Percentiles rank a stretch among this genome's conserved stretches.
Evolutionary conservation across 2,329 filamentous ascomycete genomes (phyloP).

Genomic region (Fusarium sp.): DNA sequence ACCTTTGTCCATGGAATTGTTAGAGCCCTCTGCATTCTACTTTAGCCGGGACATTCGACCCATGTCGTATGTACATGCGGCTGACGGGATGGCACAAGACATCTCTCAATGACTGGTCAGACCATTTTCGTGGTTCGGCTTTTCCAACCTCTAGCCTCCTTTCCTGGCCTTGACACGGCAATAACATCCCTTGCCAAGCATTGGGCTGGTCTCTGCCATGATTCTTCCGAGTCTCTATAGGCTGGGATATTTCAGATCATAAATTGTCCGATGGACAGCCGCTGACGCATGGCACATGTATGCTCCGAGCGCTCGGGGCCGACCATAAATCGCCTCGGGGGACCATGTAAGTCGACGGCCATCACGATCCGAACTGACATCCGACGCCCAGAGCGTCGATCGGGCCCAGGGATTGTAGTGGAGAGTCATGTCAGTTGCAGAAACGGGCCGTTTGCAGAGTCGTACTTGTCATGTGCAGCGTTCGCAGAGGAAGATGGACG

Average conservation of each 20-base stretch:
- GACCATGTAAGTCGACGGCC: neutral
- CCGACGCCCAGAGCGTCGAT: constrained; percentile 1
- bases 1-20: neutral
- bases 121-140: constrained; percentile 17
- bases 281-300: constrained; percentile 6
- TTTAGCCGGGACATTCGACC: constrained; percentile 22
- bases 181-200: neutral
- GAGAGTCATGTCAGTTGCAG: neutral
- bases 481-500: neutral
- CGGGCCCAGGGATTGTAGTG: neutral
- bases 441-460: constrained; percentile 16
- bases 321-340: constrained; percentile 10
- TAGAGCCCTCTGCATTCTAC: neutral
- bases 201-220: neutral
- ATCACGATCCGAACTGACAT: constrained; percentile 3
- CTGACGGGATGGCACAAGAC: constrained; percentile 2
- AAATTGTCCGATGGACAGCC: constrained; percentile 14
- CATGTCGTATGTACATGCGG: constrained; percentile 4
- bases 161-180: neutral
- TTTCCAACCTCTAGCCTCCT: neutral
- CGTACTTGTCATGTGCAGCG: constrained; percentile 15
- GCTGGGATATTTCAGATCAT: constrained; percentile 1
- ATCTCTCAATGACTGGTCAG: constrained; percentile 14
- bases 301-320: constrained; percentile 17
- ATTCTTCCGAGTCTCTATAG: neutral